phyloP scores from a whole-genome alignment of 2,329 filamentous ascomycete genomes.

The Colletotrichum sp. region DNA sequence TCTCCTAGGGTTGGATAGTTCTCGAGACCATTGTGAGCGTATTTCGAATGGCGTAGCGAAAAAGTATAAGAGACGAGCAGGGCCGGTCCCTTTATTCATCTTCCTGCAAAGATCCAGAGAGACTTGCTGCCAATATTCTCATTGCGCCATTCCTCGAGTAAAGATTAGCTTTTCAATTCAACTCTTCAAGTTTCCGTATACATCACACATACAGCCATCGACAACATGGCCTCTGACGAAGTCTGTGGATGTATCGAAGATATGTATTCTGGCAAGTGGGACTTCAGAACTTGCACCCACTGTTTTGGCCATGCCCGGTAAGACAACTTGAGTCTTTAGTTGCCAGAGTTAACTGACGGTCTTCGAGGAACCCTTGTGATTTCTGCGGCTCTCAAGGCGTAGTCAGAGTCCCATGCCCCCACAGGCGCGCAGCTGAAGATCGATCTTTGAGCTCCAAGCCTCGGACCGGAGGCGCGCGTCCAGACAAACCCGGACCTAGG shows the following conservation, averaged over 20 bases:
- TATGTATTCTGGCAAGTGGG: slow-evolving; percentile 7
- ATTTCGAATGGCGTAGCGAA: not conserved
- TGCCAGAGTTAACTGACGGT: not conserved
- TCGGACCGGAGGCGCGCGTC: not conserved
- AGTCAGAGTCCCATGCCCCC: slow-evolving; percentile 16
- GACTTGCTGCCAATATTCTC: not conserved
- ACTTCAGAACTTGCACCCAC: slow-evolving; percentile 14
- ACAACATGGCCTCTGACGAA: slow-evolving; percentile 9
- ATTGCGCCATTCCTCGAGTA: not conserved
- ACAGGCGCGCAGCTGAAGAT: not conserved
- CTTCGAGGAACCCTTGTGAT: not conserved
- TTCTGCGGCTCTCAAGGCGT: slow-evolving; percentile 9
- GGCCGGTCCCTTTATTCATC: not conserved
- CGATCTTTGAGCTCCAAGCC: not conserved
- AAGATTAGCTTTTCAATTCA: not conserved
- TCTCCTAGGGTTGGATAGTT: not conserved
- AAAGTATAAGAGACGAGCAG: not conserved
- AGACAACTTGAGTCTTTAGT: not conserved
- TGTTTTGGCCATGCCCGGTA: slow-evolving; percentile 11
- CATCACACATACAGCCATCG: not conserved
- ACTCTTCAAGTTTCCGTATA: not conserved
- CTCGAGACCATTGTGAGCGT: not conserved
- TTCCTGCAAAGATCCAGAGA: not conserved
- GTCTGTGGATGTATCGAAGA: slow-evolving; percentile 25
- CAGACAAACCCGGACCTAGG: not conserved